Evolutionary conservation across 352 stramenopile species (phyloP).

Genomic region (Phytophthora nicotianae): DNA sequence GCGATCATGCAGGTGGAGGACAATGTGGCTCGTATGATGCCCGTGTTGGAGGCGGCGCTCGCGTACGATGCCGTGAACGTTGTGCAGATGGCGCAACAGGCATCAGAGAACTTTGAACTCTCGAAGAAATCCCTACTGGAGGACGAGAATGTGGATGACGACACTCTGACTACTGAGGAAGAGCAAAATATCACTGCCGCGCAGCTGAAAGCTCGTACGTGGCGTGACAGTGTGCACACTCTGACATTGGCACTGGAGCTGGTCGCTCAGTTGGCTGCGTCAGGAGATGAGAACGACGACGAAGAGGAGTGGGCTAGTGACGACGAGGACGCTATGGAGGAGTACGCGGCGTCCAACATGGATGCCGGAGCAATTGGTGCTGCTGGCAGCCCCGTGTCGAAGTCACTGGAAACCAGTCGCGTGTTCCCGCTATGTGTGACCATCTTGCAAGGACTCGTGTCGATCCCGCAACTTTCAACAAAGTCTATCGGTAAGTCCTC

Average conservation of each 20-base stretch:
- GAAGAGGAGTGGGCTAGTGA: conserved; percentile 89
- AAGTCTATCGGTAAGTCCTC: conserved; percentile 49
- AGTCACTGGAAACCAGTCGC: conserved; percentile 47
- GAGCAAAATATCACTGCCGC: conserved; percentile 66
- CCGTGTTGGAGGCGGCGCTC: conserved; percentile 69
- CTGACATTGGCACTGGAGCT: conserved; percentile 81
- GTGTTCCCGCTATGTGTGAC: conserved; percentile 60
- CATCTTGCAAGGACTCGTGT: conserved; percentile 82
- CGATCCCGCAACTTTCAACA: conserved; percentile 60
- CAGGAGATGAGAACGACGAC: conserved; percentile 65
- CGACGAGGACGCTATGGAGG: conserved; percentile 89
- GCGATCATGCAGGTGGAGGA: conserved; percentile 76
- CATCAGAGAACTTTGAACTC: conserved; percentile 60
- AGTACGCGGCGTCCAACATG: conserved; percentile 72
- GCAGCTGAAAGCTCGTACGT: conserved; percentile 70
- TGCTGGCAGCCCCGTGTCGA: conserved; percentile 33
- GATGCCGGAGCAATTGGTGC: conserved; percentile 31
- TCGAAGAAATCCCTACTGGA: conserved; percentile 66
- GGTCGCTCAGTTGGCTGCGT: conserved; percentile 65
- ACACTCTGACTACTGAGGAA: conserved; percentile 63
- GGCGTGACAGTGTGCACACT: conserved; percentile 83
- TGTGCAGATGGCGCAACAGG: conserved; percentile 73
- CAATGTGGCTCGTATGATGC: conserved; percentile 71
- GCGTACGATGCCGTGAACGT: conserved; percentile 84
- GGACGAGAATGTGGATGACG: conserved; percentile 69